These are phyloP conservation scores for Entonaema liquescens DNA, from an alignment of 495 filamentous ascomycete genomes.

Conservation along the genomic window DNA sequence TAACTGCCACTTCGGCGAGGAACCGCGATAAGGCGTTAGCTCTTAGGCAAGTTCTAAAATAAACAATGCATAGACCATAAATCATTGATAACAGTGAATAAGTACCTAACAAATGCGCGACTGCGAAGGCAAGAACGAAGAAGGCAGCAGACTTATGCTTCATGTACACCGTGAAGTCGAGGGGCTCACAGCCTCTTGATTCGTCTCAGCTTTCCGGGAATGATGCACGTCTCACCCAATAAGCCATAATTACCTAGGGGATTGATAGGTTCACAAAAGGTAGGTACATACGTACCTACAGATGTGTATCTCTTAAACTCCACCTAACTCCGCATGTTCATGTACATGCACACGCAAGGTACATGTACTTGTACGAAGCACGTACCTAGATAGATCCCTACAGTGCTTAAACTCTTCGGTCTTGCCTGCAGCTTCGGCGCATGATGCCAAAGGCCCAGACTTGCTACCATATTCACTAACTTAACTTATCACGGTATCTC, in stretches of 20 bases:
- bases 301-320: background rate
- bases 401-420: too few species aligned
- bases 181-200: background rate
- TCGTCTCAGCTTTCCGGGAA: background rate
- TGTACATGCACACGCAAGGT: background rate
- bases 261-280: background rate
- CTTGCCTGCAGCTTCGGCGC: too few species aligned
- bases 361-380: background rate
- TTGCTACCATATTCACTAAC: too few species aligned
- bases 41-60: background rate
- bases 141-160: background rate
- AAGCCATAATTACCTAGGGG: too few species aligned
- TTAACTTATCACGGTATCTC: background rate
- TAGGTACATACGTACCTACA: slow-evolving; percentile 13
- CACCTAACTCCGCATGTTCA: background rate
- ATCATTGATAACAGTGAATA: background rate
- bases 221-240: slow-evolving; percentile 33
- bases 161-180: background rate
- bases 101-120: background rate
- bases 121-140: background rate
- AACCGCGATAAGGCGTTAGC: background rate
- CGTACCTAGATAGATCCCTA: too few species aligned
- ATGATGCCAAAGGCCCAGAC: too few species aligned
- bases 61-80: background rate
- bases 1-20: background rate